Evolutionary conservation across 2,329 filamentous ascomycete genomes (phyloP).

Genomic region (Diaporthe nobilis): DNA sequence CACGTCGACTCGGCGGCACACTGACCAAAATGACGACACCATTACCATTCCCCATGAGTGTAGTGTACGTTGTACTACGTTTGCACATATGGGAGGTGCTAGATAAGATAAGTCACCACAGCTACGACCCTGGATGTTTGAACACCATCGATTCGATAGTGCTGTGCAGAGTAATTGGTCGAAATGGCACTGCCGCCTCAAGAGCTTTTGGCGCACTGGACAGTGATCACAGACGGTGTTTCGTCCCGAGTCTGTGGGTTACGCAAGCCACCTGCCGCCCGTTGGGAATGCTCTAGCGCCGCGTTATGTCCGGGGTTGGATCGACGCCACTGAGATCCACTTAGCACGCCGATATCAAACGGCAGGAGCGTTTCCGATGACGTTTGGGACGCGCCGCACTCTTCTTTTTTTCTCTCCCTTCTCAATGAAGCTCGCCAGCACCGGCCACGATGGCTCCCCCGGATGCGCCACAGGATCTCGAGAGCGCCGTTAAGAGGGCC

Average conservation of each 20-base stretch:
- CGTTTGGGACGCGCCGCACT: neutral
- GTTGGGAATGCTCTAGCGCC: neutral
- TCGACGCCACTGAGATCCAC: slow-evolving; percentile 14
- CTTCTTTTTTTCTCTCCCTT: neutral
- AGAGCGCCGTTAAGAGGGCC: slow-evolving; percentile 33
- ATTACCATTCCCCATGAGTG: neutral
- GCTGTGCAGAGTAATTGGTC: neutral
- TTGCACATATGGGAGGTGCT: neutral
- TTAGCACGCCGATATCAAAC: slow-evolving; percentile 1
- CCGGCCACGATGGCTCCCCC: slow-evolving; percentile 27
- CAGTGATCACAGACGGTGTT: slow-evolving; percentile 1
- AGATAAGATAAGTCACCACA: neutral
- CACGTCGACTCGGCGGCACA: neutral
- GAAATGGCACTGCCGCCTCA: neutral
- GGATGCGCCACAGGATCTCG: slow-evolving; percentile 23
- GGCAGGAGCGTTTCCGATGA: neutral
- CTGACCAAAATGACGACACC: neutral
- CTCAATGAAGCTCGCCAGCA: slow-evolving; percentile 14
- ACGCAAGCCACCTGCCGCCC: neutral
- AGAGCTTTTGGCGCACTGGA: neutral
- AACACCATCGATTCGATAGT: neutral
- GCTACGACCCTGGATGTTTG: neutral
- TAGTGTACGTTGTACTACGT: neutral
- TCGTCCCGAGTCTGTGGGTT: slow-evolving; percentile 21
- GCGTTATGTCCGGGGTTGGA: slow-evolving; percentile 15